Evolutionary conservation across 164 flowering plant species (phyloP), one percentile per base, ranked within the genome.

Genomic region (Protea cynaroides): DNA sequence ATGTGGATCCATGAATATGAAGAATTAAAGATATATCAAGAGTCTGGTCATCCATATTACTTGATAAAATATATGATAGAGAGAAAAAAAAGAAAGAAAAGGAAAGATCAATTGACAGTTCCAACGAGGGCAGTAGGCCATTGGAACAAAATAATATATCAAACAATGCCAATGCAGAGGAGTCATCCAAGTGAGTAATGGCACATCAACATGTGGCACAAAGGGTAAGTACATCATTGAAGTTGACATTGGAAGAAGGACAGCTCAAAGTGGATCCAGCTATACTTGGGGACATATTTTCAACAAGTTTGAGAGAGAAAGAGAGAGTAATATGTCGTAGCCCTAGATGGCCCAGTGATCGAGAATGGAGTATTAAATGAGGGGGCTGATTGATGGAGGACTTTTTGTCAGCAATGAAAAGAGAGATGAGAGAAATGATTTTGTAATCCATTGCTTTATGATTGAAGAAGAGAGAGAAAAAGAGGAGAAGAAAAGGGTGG

Each of bases 401-500:
- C 37, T 46, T 44, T 57, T 53, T 61, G 22, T 36, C 22, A 25
- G 53, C 34, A 49, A 50, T 47, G 57, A 59, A 21, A 53, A 57
- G 37, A 46, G 25, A 50, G 69, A 46, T 3, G 9, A 40, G 46
- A 40, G 46, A 67, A 68, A 72, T 72, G 54, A 72, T 72, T 72
- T 72, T 72, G 75, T 55, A 72, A 72, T 72, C 75, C 68, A 72
- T 72, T 72, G 75, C 72, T 72, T 72, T 72, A 72, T 72, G 75
- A 72, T 72, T 72, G 75, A 72, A 34, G 56, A 7, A 59, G 34
- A 0, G 13, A 56, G 58, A n/a, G n/a, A n/a, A n/a, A n/a, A n/a
- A 40, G 29, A 29, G 4, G 4, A 29, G 34, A 4, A 29, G 4
- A 29, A 29, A 4, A 29, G 4, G 4, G 34, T 1, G 4, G 34